Evolutionary conservation across 768 basidiomycete species (phyloP).

Genomic region (Lyophyllum shimeji): DNA sequence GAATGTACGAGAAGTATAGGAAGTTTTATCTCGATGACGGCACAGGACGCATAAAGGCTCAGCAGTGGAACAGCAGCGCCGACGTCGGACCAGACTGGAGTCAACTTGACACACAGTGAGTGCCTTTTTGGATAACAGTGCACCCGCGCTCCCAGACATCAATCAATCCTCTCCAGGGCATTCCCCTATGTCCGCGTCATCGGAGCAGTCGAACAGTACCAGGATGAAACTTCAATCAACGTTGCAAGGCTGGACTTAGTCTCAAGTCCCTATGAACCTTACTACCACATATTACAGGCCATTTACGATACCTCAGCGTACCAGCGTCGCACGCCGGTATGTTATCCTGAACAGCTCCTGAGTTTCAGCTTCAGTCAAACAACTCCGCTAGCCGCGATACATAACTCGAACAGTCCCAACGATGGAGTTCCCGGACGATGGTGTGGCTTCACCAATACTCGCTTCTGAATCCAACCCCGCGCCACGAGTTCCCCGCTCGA

Average conservation of each 20-base stretch:
- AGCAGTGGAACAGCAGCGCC: conserved; percentile 62
- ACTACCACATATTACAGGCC: conserved; percentile 24
- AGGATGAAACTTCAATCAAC: conserved; percentile 20
- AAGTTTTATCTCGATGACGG: conserved; percentile 51
- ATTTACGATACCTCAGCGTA: conserved; percentile 20
- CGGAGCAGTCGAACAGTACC: conserved; percentile 22
- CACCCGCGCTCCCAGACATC: neutral
- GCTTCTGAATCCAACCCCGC: neutral
- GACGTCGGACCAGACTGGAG: neutral
- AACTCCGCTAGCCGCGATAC: neutral
- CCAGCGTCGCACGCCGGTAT: conserved; percentile 21
- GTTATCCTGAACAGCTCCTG: neutral
- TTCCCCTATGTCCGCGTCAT: conserved; percentile 55
- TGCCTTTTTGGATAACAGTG: too few relatives aligned
- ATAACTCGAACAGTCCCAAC: too few relatives aligned
- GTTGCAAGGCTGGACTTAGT: conserved; percentile 17
- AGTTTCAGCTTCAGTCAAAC: neutral
- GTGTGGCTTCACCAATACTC: neutral
- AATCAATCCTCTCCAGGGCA: conserved; percentile 45
- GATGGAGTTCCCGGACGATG: too few relatives aligned
- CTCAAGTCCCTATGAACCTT: conserved; percentile 25
- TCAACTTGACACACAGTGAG: conserved; percentile 10
- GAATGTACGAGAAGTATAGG: conserved; percentile 65
- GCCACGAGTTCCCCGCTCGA: too few relatives aligned
- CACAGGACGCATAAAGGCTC: conserved; percentile 31